Evolutionary conservation across 129 eudicot species (phyloP).

Genomic region (Pulicaria dysenterica): DNA sequence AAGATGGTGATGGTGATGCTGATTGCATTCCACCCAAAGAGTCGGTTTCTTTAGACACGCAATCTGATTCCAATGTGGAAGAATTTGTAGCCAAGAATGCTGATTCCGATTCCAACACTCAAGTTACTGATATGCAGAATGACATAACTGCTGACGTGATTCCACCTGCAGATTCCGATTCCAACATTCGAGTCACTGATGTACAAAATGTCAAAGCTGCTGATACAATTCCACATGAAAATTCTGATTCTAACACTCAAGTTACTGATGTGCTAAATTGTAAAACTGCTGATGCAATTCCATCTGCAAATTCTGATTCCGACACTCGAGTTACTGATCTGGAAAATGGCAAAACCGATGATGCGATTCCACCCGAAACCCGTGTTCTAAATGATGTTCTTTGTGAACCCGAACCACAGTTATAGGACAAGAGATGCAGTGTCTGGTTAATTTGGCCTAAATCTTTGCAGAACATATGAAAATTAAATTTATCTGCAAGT

Average conservation of each 20-base stretch:
- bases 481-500: not conserved
- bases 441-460: not conserved
- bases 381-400: not conserved
- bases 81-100: constrained; percentile 13
- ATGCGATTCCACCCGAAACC: not conserved
- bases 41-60: constrained; percentile 13
- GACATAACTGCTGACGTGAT: too few species aligned
- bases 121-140: constrained; percentile 11
- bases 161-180: constrained; percentile 7
- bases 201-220: constrained; percentile 20
- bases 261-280: not conserved
- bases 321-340: not conserved
- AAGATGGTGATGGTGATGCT: constrained; percentile 19
- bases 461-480: not conserved
- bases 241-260: not conserved
- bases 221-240: not conserved
- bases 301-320: not conserved
- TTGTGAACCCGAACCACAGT: not conserved
- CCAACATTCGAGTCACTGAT: not conserved
- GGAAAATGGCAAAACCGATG: not conserved
- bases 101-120: constrained; percentile 13
- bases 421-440: too few species aligned
- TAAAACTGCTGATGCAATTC: not conserved
- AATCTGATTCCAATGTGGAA: constrained; percentile 21
- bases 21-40: constrained; percentile 14